Percentiles rank a stretch among this genome's conserved stretches.
Conservation (phyloP, 805 yeast genomes). For the Candida parachauliodes region DNA sequence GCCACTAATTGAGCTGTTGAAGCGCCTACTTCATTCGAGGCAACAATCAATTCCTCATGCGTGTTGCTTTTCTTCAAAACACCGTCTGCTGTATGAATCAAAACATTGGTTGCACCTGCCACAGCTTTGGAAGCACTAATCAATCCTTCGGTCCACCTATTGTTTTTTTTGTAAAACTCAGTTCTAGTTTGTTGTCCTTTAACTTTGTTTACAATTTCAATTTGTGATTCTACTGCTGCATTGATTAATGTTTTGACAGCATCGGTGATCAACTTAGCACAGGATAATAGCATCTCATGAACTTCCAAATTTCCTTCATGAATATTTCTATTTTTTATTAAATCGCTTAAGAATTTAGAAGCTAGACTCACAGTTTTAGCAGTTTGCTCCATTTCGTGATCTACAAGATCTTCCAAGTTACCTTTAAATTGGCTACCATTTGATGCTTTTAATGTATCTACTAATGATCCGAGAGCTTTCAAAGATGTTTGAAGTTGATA, state of each 20-base stretch:
- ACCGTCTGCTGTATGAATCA: constrained; percentile 85
- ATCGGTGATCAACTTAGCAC: constrained; percentile 76
- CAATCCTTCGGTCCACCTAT: constrained; percentile 91
- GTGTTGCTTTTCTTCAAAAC: constrained; percentile 60
- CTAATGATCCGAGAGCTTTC: constrained; percentile 51
- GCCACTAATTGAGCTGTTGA: constrained; percentile 91
- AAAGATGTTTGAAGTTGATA: constrained; percentile 68
- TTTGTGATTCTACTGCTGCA: constrained; percentile 77
- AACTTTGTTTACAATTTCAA: constrained; percentile 73
- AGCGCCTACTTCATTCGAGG: constrained; percentile 88
- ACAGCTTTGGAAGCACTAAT: constrained; percentile 87
- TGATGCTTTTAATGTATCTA: constrained; percentile 49
- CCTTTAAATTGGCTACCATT: constrained; percentile 32
- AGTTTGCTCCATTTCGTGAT: constrained; percentile 67
- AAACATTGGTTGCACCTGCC: constrained; percentile 75
- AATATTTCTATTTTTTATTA: constrained; percentile 51
- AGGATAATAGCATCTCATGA: constrained; percentile 70
- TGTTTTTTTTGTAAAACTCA: constrained; percentile 80
- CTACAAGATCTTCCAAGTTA: constrained; percentile 69
- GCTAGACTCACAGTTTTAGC: constrained; percentile 69
- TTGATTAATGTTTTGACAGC: constrained; percentile 69
- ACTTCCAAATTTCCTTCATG: constrained; percentile 61
- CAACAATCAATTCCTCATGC: constrained; percentile 82
- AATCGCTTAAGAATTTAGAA: constrained; percentile 50
- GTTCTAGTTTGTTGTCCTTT: constrained; percentile 62